Percentiles rank a stretch among this genome's conserved stretches.
Evolutionary conservation across 495 filamentous ascomycete genomes (phyloP).

Genomic region (Penicillium odoratum): DNA sequence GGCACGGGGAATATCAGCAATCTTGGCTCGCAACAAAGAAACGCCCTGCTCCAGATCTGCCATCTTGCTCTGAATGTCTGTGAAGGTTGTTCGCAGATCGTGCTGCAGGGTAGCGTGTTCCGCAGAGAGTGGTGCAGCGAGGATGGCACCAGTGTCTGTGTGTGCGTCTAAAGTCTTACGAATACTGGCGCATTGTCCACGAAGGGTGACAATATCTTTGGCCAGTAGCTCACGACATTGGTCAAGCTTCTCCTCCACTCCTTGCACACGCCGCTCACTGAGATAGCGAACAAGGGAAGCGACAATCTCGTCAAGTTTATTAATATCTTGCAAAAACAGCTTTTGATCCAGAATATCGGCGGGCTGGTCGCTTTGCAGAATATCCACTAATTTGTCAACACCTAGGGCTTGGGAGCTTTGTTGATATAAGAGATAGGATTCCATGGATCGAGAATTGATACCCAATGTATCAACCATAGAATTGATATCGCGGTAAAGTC

Average conservation of each 20-base stretch:
- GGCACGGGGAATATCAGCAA: slow-evolving; percentile 54
- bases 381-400: slow-evolving; percentile 29
- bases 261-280: slow-evolving; percentile 61
- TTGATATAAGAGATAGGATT: slow-evolving; percentile 63
- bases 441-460: slow-evolving; percentile 75
- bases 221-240: slow-evolving; percentile 58
- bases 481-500: slow-evolving; percentile 89
- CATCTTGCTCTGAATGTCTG: slow-evolving; percentile 67
- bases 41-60: slow-evolving; percentile 77
- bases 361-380: slow-evolving; percentile 42
- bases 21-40: slow-evolving; percentile 75
- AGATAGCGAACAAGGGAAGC: slow-evolving; percentile 57
- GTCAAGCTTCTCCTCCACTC: slow-evolving; percentile 62
- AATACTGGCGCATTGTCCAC: slow-evolving; percentile 69
- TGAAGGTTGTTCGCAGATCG: slow-evolving; percentile 71
- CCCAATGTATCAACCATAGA: slow-evolving; percentile 93
- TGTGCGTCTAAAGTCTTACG: slow-evolving; percentile 69
- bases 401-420: slow-evolving; percentile 61
- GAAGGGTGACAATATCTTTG: slow-evolving; percentile 65
- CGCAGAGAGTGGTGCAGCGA: slow-evolving; percentile 71
- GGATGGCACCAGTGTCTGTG: slow-evolving; percentile 58
- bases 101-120: slow-evolving; percentile 81
- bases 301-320: slow-evolving; percentile 59
- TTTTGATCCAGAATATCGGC: slow-evolving; percentile 54
- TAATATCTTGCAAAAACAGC: slow-evolving; percentile 71